A percentile compares a stretch with the other conserved stretches of the same genome.
phyloP scores from a whole-genome alignment of 495 filamentous ascomycete genomes.

The Penicillium coffeae region DNA sequence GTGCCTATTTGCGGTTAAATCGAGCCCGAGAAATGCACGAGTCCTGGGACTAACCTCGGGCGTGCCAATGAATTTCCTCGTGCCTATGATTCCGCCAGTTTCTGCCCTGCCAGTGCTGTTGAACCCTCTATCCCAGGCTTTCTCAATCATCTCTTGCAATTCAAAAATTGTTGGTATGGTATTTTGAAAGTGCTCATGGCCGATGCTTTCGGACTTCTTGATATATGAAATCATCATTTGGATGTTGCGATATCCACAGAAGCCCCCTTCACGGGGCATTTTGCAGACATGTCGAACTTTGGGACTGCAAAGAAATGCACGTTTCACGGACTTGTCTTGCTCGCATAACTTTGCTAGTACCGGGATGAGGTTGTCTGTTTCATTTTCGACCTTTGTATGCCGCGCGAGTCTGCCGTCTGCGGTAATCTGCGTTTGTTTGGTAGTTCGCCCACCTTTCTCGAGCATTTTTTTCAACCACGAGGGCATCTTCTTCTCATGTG shows the following conservation, averaged over 20 bases:
- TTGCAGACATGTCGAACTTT: conserved; percentile 78
- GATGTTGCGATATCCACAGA: conserved; percentile 97
- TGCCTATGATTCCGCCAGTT: conserved; percentile 83
- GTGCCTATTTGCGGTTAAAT: conserved; percentile 52
- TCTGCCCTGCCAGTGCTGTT: conserved; percentile 69
- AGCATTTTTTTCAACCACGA: conserved; percentile 67
- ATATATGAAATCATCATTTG: conserved; percentile 90
- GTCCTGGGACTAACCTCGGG: conserved; percentile 60
- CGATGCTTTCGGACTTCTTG: conserved; percentile 50
- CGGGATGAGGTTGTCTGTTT: conserved; percentile 65
- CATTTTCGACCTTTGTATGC: conserved; percentile 53
- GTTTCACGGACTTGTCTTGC: conserved; percentile 57
- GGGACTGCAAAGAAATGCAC: conserved; percentile 77
- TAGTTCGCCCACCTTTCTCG: conserved; percentile 57
- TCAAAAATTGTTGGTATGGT: conserved; percentile 74
- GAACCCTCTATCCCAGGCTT: conserved; percentile 85
- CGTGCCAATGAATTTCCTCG: conserved; percentile 94
- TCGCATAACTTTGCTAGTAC: conserved; percentile 69
- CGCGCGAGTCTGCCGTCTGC: conserved; percentile 46
- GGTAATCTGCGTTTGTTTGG: conserved; percentile 52
- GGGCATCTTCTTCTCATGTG: conserved; percentile 87
- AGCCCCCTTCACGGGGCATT: conserved; percentile 74
- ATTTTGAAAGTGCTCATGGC: conserved; percentile 55
- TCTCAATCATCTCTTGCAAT: conserved; percentile 85
- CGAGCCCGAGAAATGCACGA: neutral